phyloP scores from a whole-genome alignment of 768 basidiomycete genomes.

The Psilocybe cyanescens region DNA sequence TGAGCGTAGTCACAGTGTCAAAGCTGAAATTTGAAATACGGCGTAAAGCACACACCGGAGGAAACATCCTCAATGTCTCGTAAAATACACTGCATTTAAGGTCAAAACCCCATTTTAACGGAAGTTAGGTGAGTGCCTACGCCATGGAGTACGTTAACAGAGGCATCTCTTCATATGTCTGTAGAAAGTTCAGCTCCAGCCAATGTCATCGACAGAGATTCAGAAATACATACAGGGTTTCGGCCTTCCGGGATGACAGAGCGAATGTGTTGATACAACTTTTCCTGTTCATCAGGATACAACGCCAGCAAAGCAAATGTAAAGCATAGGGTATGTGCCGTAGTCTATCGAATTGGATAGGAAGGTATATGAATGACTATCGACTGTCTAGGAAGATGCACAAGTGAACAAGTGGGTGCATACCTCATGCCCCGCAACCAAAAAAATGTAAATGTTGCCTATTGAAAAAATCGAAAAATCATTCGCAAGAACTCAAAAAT shows the following conservation, averaged over 20 bases:
- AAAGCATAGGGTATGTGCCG: constrained; percentile 43
- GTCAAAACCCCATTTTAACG: neutral
- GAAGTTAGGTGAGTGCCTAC: constrained; percentile 24
- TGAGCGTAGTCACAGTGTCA: constrained; percentile 15
- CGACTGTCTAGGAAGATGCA: constrained; percentile 24
- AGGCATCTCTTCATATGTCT: constrained; percentile 47
- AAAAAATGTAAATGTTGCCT: constrained; percentile 53
- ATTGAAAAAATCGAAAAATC: neutral
- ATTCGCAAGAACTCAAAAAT: neutral
- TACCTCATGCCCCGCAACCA: constrained; percentile 69
- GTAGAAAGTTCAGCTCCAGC: neutral
- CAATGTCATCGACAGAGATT: neutral
- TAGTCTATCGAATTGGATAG: constrained; percentile 22
- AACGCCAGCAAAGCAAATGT: constrained; percentile 46
- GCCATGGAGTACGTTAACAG: constrained; percentile 41
- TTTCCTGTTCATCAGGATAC: constrained; percentile 49
- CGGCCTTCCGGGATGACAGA: constrained; percentile 33
- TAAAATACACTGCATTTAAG: constrained; percentile 43
- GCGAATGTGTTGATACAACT: constrained; percentile 41
- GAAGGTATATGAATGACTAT: neutral
- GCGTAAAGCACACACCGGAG: constrained; percentile 36
- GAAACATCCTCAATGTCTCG: constrained; percentile 53
- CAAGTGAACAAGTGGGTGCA: constrained; percentile 11
- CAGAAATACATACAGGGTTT: constrained; percentile 27
- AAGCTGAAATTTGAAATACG: neutral